A percentile compares a stretch with the other conserved stretches of the same genome.
Evolutionary conservation across 352 stramenopile genomes (phyloP).

Genomic region (Phytophthora pini): DNA sequence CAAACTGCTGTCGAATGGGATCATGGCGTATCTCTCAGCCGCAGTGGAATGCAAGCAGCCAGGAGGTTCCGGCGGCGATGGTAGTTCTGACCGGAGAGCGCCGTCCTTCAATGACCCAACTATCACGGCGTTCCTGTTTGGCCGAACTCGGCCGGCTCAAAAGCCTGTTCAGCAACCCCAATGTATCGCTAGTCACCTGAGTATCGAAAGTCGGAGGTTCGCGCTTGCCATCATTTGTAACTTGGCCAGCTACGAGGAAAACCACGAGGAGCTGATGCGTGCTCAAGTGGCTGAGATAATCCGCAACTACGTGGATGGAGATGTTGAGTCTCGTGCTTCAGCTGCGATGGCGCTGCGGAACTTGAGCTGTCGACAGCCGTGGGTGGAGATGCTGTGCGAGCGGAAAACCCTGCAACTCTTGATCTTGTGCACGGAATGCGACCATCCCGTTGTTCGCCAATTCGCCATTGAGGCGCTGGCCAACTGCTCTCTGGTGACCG

Average conservation of each 20-base stretch:
- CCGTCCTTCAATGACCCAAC: constrained; percentile 7
- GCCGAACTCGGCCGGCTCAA: background rate
- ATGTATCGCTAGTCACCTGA: constrained; percentile 29
- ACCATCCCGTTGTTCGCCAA: constrained; percentile 61
- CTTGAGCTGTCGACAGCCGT: constrained; percentile 71
- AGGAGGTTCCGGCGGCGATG: background rate
- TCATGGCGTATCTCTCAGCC: constrained; percentile 73
- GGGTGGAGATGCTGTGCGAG: constrained; percentile 85
- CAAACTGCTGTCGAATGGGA: constrained; percentile 72
- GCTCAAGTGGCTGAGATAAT: constrained; percentile 74
- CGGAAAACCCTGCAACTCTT: constrained; percentile 71
- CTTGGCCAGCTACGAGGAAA: constrained; percentile 72
- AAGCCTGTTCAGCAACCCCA: constrained; percentile 13
- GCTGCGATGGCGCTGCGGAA: constrained; percentile 80
- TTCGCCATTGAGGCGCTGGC: constrained; percentile 73
- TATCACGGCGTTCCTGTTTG: constrained; percentile 23
- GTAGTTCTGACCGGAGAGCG: constrained; percentile 1
- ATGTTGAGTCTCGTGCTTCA: constrained; percentile 72
- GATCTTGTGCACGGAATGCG: constrained; percentile 57
- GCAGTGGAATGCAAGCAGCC: constrained; percentile 43
- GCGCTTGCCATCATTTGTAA: constrained; percentile 83
- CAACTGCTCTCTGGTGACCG: constrained; percentile 80
- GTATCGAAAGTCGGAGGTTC: constrained; percentile 52
- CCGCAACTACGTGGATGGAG: constrained; percentile 70
- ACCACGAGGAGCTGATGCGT: constrained; percentile 85